These are phyloP conservation scores for Telopea speciosissima DNA, from an alignment of 177 flowering plant genomes.

Conservation along the genomic window DNA sequence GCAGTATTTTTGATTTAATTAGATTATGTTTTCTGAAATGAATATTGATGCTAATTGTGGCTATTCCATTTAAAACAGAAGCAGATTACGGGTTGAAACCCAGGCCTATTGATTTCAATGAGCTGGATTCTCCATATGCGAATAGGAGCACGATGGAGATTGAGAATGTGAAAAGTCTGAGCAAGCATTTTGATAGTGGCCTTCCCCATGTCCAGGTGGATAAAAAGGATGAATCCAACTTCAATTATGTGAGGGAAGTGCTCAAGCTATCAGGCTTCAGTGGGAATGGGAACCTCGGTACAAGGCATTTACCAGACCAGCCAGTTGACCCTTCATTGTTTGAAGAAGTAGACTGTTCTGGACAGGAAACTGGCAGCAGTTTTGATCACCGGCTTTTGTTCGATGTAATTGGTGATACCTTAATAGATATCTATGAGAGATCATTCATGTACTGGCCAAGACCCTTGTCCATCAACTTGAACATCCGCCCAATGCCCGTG, in stretches of 20 bases:
- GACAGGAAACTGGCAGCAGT: constrained; percentile 21
- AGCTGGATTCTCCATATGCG: constrained; percentile 14
- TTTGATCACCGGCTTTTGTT: constrained; percentile 52
- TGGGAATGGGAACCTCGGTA: constrained; percentile 35
- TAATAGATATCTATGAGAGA: constrained; percentile 52
- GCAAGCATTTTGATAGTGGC: constrained; percentile 8
- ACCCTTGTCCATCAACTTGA: constrained; percentile 36
- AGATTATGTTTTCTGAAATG: not conserved
- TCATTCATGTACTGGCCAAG: constrained; percentile 49
- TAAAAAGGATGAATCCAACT: constrained; percentile 40
- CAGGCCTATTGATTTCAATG: constrained; percentile 11
- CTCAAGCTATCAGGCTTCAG: constrained; percentile 58
- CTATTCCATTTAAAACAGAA: not conserved
- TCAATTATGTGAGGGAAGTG: constrained; percentile 58
- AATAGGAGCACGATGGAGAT: constrained; percentile 2
- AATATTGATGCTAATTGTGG: not conserved
- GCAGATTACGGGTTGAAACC: constrained; percentile 24
- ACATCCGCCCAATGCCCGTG: constrained; percentile 50
- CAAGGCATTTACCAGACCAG: constrained; percentile 59
- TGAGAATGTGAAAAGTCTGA: constrained; percentile 10
- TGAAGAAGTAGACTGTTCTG: constrained; percentile 31
- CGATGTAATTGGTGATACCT: constrained; percentile 65
- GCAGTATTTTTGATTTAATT: not conserved
- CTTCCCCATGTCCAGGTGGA: constrained; percentile 28
- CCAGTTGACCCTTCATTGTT: constrained; percentile 58